Conservation (phyloP, 306 rosid genomes). For the Trifolium fragiferum region DNA sequence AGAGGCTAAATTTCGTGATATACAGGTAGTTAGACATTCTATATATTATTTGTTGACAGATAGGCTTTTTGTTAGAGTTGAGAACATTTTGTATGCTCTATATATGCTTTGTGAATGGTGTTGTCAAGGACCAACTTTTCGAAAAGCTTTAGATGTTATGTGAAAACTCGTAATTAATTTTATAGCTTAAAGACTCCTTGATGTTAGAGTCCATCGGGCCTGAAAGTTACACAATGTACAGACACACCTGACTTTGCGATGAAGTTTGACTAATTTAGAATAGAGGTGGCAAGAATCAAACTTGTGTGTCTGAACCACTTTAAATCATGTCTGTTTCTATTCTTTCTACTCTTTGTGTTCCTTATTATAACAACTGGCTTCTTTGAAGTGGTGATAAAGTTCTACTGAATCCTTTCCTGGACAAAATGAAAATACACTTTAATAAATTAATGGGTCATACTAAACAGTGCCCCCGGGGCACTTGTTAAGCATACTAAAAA, state of each 20-base stretch:
- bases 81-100: slow-evolving; percentile 36
- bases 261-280: slow-evolving; percentile 16
- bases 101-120: slow-evolving; percentile 3
- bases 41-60: slow-evolving; percentile 25
- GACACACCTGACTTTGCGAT: not conserved
- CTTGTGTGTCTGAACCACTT: slow-evolving; percentile 14
- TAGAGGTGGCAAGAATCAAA: not conserved
- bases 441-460: no score
- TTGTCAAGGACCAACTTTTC: slow-evolving; percentile 8
- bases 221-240: slow-evolving; percentile 6
- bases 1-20: slow-evolving; percentile 87
- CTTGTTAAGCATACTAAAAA: no score
- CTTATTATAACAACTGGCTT: slow-evolving; percentile 11
- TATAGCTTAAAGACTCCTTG: slow-evolving; percentile 10
- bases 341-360: not conserved
- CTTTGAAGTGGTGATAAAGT: not conserved
- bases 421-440: slow-evolving; percentile 12
- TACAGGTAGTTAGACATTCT: slow-evolving; percentile 70
- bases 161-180: slow-evolving; percentile 12
- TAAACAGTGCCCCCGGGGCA: no score
- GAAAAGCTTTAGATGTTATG: slow-evolving; percentile 1
- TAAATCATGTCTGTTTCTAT: not conserved
- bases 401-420: not conserved
- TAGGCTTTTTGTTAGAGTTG: slow-evolving; percentile 21
- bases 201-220: not conserved